Evolutionary conservation across 192 early-diverging fungal genomes (phyloP).

Genomic region (Entophlyctis helioformis): DNA sequence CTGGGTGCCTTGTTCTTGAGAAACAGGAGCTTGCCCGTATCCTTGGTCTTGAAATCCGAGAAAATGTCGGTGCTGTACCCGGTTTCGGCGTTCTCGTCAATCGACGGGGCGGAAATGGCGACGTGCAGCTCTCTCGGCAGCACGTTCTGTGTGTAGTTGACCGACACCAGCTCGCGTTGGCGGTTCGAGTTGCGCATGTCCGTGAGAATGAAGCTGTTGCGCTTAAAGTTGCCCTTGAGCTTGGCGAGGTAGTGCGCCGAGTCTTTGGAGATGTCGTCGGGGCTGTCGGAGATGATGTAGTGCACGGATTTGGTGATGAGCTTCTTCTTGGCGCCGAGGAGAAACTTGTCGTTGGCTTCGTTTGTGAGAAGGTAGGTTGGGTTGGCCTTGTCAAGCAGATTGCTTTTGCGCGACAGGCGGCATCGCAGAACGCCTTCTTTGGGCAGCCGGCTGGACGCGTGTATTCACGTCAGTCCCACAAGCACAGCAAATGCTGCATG

Average conservation of each 20-base stretch:
- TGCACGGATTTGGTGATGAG: slow-evolving; percentile 42
- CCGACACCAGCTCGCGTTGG: background rate
- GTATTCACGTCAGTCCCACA: background rate
- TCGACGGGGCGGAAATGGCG: slow-evolving; percentile 27
- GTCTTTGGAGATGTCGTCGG: slow-evolving; percentile 40
- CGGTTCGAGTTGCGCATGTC: slow-evolving; percentile 7
- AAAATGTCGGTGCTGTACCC: slow-evolving; percentile 39
- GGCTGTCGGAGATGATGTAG: slow-evolving; percentile 41
- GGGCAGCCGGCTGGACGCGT: slow-evolving; percentile 17
- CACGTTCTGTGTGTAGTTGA: slow-evolving; percentile 33
- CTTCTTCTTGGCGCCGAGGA: slow-evolving; percentile 39
- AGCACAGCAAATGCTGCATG: background rate
- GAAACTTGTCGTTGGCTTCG: slow-evolving; percentile 39
- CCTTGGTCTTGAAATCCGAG: slow-evolving; percentile 32
- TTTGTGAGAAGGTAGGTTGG: slow-evolving; percentile 48
- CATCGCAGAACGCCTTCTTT: slow-evolving; percentile 31
- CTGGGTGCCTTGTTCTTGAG: slow-evolving; percentile 49
- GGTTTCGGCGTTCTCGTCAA: slow-evolving; percentile 17
- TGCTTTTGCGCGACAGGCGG: slow-evolving; percentile 41
- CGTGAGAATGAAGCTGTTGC: slow-evolving; percentile 39
- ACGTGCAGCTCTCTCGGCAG: slow-evolving; percentile 44
- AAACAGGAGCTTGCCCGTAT: slow-evolving; percentile 38
- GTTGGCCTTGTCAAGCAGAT: slow-evolving; percentile 30
- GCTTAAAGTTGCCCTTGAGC: slow-evolving; percentile 39
- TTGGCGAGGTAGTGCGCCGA: slow-evolving; percentile 46